Base-by-base conservation (phyloP, 768 basidiomycete species). In the Boletellus ananiceps region DNA sequence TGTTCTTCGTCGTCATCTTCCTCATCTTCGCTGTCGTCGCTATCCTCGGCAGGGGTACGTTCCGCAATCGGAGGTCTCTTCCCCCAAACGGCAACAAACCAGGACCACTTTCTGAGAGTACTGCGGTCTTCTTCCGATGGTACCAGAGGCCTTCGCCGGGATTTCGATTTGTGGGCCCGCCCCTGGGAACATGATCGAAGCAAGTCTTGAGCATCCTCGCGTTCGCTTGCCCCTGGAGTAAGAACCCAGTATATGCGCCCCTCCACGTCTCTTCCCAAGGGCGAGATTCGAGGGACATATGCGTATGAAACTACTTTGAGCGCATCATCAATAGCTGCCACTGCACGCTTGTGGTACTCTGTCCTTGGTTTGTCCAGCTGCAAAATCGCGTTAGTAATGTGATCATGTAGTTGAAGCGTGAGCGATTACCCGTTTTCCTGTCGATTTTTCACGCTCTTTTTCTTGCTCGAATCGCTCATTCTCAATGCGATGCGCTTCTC, bases 61-160 rank as follows among this genome's bases (percentile, higher is more conserved):
- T 67, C 68, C 16, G 62, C 54, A 0, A 50, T 39, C 0, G 58
- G 49, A 16, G 82, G 80, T 52, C 69, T 76, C 65, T 66, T 78
- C 1, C 88, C 88, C 78, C 81, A 86, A 1, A 88, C 84, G 4
- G 78, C 81, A n/a, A 92, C 58, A 62, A 87, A 85, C 84, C 84
- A 88, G 1, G 80, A 73, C 88, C 88, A 92, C 29, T 78, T 74
- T 50, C 64, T 75, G 63, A 84, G 65, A 31, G 71, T 66, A 18
- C 64, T 62, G n/a, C 81, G 70, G n/a, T 82, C 79, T 13, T 79
- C 78, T 27, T 69, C 65, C 8, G 72, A 73, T 27, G 65, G 68
- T 23, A 63, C 61, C 47, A 63, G 70, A 25, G 64, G 70, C 58
- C 69, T 76, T 58, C 64, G 76, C 52, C 46, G 66, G 49, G 57